Percentiles rank a stretch among this genome's conserved stretches.
phyloP scores from a whole-genome alignment of 768 basidiomycete genomes.

The Rhizopogon sp. region DNA sequence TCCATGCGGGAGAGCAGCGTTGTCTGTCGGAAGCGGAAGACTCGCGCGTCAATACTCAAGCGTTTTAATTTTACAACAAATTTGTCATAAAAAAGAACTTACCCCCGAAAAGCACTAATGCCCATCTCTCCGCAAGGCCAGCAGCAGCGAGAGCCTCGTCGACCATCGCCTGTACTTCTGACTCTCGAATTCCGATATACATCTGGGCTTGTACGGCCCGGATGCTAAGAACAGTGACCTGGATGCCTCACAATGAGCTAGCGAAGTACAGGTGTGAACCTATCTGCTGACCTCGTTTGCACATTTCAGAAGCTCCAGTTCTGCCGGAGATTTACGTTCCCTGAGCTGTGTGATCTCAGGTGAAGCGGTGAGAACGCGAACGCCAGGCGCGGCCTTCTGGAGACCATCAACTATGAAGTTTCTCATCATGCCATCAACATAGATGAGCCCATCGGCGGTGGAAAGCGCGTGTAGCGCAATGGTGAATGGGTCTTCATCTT shows the following conservation, averaged over 20 bases:
- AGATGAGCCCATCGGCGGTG: conserved; percentile 31
- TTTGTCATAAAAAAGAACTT: conserved; percentile 15
- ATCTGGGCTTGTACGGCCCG: conserved; percentile 56
- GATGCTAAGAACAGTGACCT: conserved; percentile 79
- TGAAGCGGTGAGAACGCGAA: conserved; percentile 45
- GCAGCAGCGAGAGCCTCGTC: conserved; percentile 46
- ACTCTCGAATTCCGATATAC: conserved; percentile 72
- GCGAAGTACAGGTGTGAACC: not conserved
- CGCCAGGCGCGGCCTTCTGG: conserved; percentile 34
- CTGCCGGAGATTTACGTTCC: conserved; percentile 69
- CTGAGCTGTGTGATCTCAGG: conserved; percentile 53
- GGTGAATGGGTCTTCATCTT: conserved; percentile 63
- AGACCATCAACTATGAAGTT: conserved; percentile 66
- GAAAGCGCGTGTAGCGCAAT: conserved; percentile 33
- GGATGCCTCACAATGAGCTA: conserved; percentile 1
- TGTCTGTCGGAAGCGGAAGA: conserved; percentile 41
- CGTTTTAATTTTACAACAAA: no score
- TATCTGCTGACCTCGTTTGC: conserved; percentile 61
- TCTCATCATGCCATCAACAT: conserved; percentile 56
- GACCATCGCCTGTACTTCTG: conserved; percentile 58
- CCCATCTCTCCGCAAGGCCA: conserved; percentile 55
- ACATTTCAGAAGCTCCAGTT: conserved; percentile 69
- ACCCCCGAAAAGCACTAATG: conserved; percentile 79
- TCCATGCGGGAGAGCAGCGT: conserved; percentile 85
- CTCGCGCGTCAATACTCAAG: conserved; percentile 1